A percentile compares a stretch with the other conserved stretches of the same genome.
Evolutionary conservation across 495 filamentous ascomycete genomes (phyloP).

Genomic region (Aspergillus funiculosus): DNA sequence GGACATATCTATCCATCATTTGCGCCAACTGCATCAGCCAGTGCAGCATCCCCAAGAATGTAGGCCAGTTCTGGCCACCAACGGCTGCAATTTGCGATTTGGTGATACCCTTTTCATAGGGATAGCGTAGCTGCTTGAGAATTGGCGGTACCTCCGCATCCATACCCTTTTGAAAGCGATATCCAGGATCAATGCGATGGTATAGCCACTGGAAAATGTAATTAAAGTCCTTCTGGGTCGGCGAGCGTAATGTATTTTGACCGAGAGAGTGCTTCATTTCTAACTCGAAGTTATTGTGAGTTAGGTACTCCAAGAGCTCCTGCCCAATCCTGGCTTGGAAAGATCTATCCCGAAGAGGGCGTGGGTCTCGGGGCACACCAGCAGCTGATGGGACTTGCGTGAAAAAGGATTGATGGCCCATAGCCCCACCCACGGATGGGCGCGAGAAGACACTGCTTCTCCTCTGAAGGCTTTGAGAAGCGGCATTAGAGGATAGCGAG

Average conservation of each 20-base stretch:
- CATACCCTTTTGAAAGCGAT: constrained; percentile 84
- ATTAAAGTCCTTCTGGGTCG: constrained; percentile 98
- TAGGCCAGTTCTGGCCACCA: constrained; percentile 91
- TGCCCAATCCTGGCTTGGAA: constrained; percentile 78
- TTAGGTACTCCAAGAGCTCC: constrained; percentile 85
- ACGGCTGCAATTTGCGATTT: constrained; percentile 93
- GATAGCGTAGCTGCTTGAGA: constrained; percentile 88
- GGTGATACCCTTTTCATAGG: constrained; percentile 86
- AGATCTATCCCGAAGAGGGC: constrained; percentile 74
- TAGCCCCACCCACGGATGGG: constrained; percentile 54
- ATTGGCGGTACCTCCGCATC: constrained; percentile 90
- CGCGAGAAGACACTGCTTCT: constrained; percentile 83
- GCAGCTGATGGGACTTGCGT: constrained; percentile 72
- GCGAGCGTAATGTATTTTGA: constrained; percentile 79
- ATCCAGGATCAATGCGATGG: constrained; percentile 85
- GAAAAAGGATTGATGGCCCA: constrained; percentile 85
- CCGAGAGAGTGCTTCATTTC: constrained; percentile 89
- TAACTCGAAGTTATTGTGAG: constrained; percentile 90
- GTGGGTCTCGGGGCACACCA: constrained; percentile 78
- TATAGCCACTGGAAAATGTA: constrained; percentile 98
- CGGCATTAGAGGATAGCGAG: constrained; percentile 43
- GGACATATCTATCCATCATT: constrained; percentile 75
- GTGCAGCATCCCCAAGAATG: constrained; percentile 87
- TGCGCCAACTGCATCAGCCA: constrained; percentile 98
- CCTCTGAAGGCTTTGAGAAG: constrained; percentile 49